Evolutionary conservation across 306 rosid species (phyloP).

Genomic region (Argentina anserina): DNA sequence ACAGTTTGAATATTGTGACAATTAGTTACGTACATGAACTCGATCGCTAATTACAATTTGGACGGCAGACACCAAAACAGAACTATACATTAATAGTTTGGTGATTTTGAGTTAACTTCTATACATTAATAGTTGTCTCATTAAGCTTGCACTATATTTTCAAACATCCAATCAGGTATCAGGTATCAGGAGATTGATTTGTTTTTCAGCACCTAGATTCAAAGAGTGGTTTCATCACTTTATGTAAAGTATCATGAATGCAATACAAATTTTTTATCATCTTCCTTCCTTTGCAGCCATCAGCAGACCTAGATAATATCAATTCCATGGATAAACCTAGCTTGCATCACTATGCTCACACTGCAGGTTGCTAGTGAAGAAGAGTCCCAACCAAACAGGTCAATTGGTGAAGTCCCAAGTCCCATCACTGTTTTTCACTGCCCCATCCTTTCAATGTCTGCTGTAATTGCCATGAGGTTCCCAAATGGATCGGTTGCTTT

Average conservation of each 20-base stretch:
- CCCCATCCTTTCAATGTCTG: too few relatives aligned
- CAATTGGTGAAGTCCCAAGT: too few relatives aligned
- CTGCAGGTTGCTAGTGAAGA: too few relatives aligned
- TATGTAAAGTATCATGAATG: too few relatives aligned
- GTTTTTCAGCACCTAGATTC: background rate
- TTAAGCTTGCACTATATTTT: background rate
- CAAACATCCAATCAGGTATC: constrained; percentile 2
- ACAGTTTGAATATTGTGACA: background rate
- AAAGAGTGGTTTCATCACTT: background rate
- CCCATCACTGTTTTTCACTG: too few relatives aligned
- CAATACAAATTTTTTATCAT: background rate
- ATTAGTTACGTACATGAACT: background rate
- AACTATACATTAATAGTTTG: too few relatives aligned
- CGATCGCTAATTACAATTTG: background rate
- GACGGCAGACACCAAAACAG: constrained; percentile 1
- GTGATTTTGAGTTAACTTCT: too few relatives aligned
- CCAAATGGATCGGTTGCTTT: too few relatives aligned
- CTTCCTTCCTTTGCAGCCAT: background rate
- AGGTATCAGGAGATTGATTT: background rate
- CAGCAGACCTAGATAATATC: background rate
- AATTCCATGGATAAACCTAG: background rate
- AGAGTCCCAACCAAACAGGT: too few relatives aligned
- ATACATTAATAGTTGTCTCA: background rate
- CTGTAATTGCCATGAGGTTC: too few relatives aligned
- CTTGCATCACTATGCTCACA: background rate